These are phyloP conservation scores for Neoascochyta sp. DNA, from an alignment of 2,329 filamentous ascomycete species.

Conservation along the genomic window DNA sequence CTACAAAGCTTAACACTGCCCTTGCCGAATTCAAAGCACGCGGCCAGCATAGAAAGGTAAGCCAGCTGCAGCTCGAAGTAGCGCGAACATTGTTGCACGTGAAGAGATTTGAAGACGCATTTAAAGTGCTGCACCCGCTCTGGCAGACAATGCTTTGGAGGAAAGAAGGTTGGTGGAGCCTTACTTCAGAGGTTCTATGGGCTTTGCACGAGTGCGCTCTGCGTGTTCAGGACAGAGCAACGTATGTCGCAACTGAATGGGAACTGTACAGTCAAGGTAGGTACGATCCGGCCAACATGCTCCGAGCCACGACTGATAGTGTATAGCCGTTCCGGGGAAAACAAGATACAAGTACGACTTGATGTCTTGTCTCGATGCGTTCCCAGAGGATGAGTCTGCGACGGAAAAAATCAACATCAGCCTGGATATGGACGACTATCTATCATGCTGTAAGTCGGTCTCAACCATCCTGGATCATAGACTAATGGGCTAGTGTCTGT, in stretches of 20 bases:
- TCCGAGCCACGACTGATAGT: no score
- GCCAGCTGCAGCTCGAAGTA: slow-evolving; percentile 53
- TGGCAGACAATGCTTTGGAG: slow-evolving; percentile 60
- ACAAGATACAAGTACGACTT: slow-evolving; percentile 44
- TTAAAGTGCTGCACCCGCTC: slow-evolving; percentile 49
- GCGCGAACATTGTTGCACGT: slow-evolving; percentile 53
- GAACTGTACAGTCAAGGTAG: slow-evolving; percentile 47
- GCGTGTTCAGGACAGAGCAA: slow-evolving; percentile 45
- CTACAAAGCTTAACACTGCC: slow-evolving; percentile 47
- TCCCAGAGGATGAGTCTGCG: slow-evolving; percentile 33
- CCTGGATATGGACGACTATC: slow-evolving; percentile 47
- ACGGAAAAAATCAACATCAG: slow-evolving; percentile 43
- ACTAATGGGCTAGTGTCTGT: slow-evolving; percentile 44
- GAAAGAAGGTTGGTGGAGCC: slow-evolving; percentile 55
- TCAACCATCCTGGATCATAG: slow-evolving; percentile 29
- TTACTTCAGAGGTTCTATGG: slow-evolving; percentile 54
- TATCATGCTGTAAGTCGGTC: slow-evolving; percentile 48
- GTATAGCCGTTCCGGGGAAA: slow-evolving; percentile 35
- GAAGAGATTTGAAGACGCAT: slow-evolving; percentile 50
- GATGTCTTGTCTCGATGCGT: slow-evolving; percentile 44
- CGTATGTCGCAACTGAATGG: slow-evolving; percentile 54
- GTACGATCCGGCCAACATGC: slow-evolving; percentile 3
- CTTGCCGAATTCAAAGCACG: slow-evolving; percentile 51
- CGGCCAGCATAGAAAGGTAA: slow-evolving; percentile 53
- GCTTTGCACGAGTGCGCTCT: slow-evolving; percentile 53